phyloP scores from a whole-genome alignment of 2,329 filamentous ascomycete species.

The Raffaelea albimanens region DNA sequence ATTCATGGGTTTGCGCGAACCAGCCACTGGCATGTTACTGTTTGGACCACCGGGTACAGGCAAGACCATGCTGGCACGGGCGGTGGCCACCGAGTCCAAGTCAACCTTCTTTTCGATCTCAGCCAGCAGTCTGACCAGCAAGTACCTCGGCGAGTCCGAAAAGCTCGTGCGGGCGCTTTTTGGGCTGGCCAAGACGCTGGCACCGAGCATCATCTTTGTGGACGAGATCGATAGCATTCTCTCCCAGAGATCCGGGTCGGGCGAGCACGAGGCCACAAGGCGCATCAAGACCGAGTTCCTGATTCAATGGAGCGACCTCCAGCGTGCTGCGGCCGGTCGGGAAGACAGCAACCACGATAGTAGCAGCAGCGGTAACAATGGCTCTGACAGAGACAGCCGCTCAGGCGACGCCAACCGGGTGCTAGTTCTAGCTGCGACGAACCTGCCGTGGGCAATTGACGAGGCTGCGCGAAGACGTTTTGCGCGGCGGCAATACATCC shows the following conservation, averaged over 20 bases:
- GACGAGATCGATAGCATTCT: conserved; percentile 95
- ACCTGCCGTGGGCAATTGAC: conserved; percentile 95
- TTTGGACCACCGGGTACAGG: conserved; percentile 97
- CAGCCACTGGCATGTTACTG: conserved; percentile 86
- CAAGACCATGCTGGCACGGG: conserved; percentile 94
- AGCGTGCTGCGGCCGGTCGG: conserved; percentile 74
- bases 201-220: conserved; percentile 95
- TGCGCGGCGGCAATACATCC: conserved; percentile 90
- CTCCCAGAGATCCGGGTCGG: conserved; percentile 70
- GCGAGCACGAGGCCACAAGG: conserved; percentile 86
- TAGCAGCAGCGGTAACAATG: conserved; percentile 55
- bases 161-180: conserved; percentile 93
- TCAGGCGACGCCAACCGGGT: conserved; percentile 75
- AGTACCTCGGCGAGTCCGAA: conserved; percentile 92
- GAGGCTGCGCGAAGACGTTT: conserved; percentile 87
- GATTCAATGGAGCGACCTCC: conserved; percentile 93
- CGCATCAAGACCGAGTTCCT: conserved; percentile 97
- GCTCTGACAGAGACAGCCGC: conserved; percentile 29
- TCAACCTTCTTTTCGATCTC: conserved; percentile 98
- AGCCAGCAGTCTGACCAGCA: conserved; percentile 86
- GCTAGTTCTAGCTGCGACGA: conserved; percentile 88
- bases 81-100: conserved; percentile 86
- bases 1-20: conserved; percentile 91
- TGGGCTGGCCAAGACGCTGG: conserved; percentile 74
- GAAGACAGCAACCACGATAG: conserved; percentile 59